Percentiles rank a stretch among this genome's conserved stretches.
phyloP scores from a whole-genome alignment of 768 basidiomycete genomes.

The Suillus paluster region DNA sequence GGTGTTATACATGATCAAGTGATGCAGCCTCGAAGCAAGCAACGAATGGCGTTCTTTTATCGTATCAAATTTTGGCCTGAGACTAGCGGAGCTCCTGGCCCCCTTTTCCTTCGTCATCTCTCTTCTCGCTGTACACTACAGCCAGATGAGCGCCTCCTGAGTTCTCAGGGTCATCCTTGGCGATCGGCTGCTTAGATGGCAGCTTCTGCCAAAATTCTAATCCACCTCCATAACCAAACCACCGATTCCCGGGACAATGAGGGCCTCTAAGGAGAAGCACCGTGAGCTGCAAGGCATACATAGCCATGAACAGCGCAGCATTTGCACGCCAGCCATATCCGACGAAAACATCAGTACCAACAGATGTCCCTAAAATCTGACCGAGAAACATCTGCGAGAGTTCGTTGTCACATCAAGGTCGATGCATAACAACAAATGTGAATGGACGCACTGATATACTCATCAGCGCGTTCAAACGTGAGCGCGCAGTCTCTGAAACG shows the following conservation, averaged over 20 bases:
- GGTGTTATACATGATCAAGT: neutral
- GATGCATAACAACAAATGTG: neutral
- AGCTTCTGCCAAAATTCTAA: slow-evolving; percentile 16
- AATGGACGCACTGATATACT: slow-evolving; percentile 24
- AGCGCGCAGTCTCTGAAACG: slow-evolving; percentile 27
- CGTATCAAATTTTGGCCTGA: neutral
- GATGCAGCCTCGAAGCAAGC: neutral
- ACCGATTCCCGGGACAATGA: slow-evolving; percentile 37
- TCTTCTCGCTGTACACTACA: neutral
- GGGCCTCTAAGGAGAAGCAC: slow-evolving; percentile 43
- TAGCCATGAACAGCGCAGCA: slow-evolving; percentile 34
- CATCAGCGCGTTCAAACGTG: slow-evolving; percentile 31
- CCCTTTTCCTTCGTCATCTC: neutral
- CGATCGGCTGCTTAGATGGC: neutral
- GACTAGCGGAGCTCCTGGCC: too few species aligned
- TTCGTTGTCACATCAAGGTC: neutral
- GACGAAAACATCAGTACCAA: slow-evolving; percentile 43
- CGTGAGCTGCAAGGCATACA: slow-evolving; percentile 38
- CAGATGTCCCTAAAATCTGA: slow-evolving; percentile 47
- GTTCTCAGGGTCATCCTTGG: neutral
- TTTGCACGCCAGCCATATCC: slow-evolving; percentile 41
- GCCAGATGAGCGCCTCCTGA: neutral
- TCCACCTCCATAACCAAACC: slow-evolving; percentile 69
- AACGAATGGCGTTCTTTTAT: neutral
- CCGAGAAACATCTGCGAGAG: slow-evolving; percentile 31